A percentile compares a stretch with the other conserved stretches of the same genome.
Evolutionary conservation across 2,329 filamentous ascomycete genomes (phyloP).

Genomic region (Microascus cirrosus): DNA sequence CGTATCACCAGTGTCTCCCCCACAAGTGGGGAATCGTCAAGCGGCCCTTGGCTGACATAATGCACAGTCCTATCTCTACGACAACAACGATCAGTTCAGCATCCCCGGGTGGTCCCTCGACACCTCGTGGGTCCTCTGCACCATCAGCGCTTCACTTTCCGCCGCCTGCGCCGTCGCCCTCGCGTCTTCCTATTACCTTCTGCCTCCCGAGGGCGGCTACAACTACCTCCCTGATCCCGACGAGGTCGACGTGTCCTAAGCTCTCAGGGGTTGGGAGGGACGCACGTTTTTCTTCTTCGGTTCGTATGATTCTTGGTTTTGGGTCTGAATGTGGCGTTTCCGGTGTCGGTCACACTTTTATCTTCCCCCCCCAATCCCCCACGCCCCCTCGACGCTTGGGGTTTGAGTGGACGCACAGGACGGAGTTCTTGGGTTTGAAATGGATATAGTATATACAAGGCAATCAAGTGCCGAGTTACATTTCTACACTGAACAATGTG

Average conservation of each 20-base stretch:
- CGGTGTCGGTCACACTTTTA: background rate
- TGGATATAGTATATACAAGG: background rate
- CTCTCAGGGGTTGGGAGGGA: background rate
- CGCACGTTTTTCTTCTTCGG: background rate
- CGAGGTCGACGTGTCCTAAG: constrained; percentile 4
- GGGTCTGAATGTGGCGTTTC: background rate
- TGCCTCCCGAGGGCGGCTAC: constrained; percentile 78
- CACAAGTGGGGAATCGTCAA: background rate
- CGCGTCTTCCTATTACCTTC: constrained; percentile 52
- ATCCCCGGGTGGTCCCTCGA: constrained; percentile 71
- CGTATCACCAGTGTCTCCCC: too few relatives aligned
- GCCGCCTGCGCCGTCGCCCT: constrained; percentile 47
- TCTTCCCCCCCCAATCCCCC: too few relatives aligned
- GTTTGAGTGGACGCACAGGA: background rate
- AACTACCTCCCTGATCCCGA: constrained; percentile 48
- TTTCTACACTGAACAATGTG: background rate
- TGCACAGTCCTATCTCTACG: constrained; percentile 69
- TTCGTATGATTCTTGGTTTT: background rate
- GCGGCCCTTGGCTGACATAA: background rate
- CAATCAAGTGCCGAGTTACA: background rate
- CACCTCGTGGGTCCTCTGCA: constrained; percentile 64
- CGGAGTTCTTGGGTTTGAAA: background rate
- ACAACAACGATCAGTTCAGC: constrained; percentile 74
- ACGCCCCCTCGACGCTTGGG: background rate
- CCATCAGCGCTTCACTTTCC: constrained; percentile 41